Conservation (phyloP, 179 eudicot genomes). For the Vitellaria paradoxa region DNA sequence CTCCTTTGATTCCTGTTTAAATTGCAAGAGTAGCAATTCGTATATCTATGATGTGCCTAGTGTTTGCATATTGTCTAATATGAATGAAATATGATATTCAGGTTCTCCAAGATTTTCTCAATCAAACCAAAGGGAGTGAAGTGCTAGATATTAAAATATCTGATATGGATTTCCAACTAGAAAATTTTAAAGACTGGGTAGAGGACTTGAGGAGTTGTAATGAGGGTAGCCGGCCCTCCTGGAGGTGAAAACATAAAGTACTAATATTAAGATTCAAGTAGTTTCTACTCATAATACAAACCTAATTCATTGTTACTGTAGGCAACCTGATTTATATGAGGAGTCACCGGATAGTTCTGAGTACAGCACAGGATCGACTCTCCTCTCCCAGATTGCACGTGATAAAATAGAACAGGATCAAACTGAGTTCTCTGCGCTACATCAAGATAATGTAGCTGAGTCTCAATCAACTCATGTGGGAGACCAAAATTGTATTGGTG, state of each 20-base stretch:
- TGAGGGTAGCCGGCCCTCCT: conserved; percentile 43
- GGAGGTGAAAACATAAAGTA: conserved; percentile 46
- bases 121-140: conserved; percentile 64
- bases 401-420: conserved; percentile 48
- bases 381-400: conserved; percentile 35
- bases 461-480: conserved; percentile 30
- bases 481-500: conserved; percentile 29
- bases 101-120: conserved; percentile 71
- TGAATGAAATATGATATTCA: conserved; percentile 25
- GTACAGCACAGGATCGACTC: conserved; percentile 78
- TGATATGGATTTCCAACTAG: conserved; percentile 54
- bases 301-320: conserved; percentile 22
- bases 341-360: conserved; percentile 82
- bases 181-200: conserved; percentile 53
- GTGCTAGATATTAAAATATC: conserved; percentile 23
- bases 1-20: background rate
- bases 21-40: background rate
- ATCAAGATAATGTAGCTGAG: conserved; percentile 23
- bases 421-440: conserved; percentile 32
- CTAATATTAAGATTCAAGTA: background rate
- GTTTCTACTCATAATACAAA: conserved; percentile 6
- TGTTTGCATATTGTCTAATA: conserved; percentile 10
- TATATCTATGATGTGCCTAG: background rate
- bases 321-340: conserved; percentile 60
- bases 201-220: conserved; percentile 57